Evolutionary conservation across 306 rosid genomes (phyloP).

Genomic region (Vigna unguiculata): DNA sequence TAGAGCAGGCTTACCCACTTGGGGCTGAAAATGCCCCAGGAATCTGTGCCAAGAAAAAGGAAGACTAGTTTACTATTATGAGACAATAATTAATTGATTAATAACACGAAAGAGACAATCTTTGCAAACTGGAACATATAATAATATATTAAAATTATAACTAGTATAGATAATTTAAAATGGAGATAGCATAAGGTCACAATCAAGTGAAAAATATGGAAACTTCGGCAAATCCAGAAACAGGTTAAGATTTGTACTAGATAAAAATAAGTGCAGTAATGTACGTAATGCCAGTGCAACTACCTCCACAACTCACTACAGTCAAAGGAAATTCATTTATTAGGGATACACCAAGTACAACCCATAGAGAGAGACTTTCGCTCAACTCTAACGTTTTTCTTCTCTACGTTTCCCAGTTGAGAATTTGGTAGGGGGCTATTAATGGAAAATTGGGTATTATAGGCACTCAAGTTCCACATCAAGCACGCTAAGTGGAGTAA

Average conservation of each 20-base stretch:
- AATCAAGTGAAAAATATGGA: background rate
- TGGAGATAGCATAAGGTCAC: background rate
- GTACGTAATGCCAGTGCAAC: background rate
- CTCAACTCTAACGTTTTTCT: background rate
- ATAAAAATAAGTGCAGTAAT: background rate
- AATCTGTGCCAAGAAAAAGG: conserved; percentile 59
- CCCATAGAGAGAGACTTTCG: background rate
- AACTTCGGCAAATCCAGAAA: background rate
- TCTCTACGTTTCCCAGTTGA: background rate
- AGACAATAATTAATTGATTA: conserved; percentile 16
- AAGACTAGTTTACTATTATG: background rate
- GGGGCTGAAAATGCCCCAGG: conserved; percentile 89
- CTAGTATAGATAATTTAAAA: background rate
- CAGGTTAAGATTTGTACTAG: background rate
- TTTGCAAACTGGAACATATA: conserved; percentile 17
- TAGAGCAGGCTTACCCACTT: conserved; percentile 68
- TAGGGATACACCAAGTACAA: background rate
- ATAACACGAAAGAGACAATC: background rate
- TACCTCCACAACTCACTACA: background rate
- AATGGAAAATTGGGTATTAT: too few relatives aligned
- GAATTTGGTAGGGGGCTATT: background rate
- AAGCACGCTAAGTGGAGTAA: too few relatives aligned
- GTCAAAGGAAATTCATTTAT: conserved; percentile 5
- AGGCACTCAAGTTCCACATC: too few relatives aligned
- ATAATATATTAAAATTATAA: background rate